Evolutionary conservation across 768 basidiomycete species (phyloP).

Genomic region (Ramaria sp.): DNA sequence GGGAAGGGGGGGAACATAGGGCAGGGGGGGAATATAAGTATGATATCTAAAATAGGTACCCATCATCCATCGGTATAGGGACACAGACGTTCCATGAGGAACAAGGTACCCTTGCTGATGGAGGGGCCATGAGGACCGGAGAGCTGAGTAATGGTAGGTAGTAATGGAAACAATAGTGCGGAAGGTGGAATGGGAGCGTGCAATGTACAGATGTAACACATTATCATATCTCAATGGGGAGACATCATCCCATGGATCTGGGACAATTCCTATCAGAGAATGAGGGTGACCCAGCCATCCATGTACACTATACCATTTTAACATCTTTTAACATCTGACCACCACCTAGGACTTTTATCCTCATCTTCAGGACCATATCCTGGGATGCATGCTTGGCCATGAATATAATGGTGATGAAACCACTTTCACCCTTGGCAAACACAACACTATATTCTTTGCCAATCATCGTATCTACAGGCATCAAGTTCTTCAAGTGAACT

Average conservation of each 20-base stretch:
- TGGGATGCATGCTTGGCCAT: constrained; percentile 8
- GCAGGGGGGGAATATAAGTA: no score
- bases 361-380: constrained; percentile 16
- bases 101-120: no score
- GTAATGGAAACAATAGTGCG: no score
- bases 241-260: background rate
- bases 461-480: constrained; percentile 15
- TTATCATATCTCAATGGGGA: background rate
- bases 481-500: constrained; percentile 12
- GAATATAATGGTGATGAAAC: constrained; percentile 14
- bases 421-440: constrained; percentile 6
- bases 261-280: background rate
- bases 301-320: background rate
- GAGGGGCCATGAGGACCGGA: no score
- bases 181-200: no score
- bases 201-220: no score
- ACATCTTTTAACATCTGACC: no score
- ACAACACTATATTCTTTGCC: constrained; percentile 4
- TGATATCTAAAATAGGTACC: no score
- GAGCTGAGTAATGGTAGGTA: no score
- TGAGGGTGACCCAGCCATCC: background rate
- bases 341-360: constrained; percentile 13
- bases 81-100: no score
- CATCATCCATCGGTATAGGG: no score
- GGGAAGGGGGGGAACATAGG: no score